A percentile compares a stretch with the other conserved stretches of the same genome.
phyloP scores from a whole-genome alignment of 805 yeast species.

The Candida hispaniensis region DNA sequence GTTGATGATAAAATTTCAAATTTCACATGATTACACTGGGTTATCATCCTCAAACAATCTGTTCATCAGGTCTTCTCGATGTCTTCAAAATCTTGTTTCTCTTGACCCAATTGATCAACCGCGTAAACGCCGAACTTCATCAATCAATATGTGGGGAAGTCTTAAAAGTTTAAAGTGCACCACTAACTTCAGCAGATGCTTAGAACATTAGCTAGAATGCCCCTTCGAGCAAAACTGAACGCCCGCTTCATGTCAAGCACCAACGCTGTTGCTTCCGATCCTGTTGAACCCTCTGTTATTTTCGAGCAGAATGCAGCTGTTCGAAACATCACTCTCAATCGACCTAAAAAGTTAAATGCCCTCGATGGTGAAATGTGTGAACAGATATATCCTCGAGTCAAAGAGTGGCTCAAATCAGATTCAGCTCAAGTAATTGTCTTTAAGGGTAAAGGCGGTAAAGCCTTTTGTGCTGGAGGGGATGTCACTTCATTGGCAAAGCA shows the following conservation, averaged over 20 bases:
- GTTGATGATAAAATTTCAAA: no score
- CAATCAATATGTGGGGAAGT: no score
- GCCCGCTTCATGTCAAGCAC: constrained; percentile 15
- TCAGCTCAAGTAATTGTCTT: constrained; percentile 56
- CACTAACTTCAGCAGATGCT: constrained; percentile 15
- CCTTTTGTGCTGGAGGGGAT: constrained; percentile 96
- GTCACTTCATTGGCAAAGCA: constrained; percentile 61
- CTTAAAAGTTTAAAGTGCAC: no score
- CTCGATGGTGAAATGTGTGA: constrained; percentile 65
- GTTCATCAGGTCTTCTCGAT: no score
- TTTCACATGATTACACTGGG: no score
- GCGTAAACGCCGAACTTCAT: no score
- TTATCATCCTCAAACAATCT: no score
- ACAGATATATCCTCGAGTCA: constrained; percentile 57
- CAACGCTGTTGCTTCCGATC: constrained; percentile 16
- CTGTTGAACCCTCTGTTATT: constrained; percentile 49
- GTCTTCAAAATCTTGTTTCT: no score
- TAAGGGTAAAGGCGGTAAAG: constrained; percentile 48
- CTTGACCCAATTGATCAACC: no score
- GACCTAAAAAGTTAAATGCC: constrained; percentile 78
- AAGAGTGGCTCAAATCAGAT: constrained; percentile 64
- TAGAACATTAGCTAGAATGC: constrained; percentile 23
- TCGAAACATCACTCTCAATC: constrained; percentile 63
- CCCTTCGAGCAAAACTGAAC: constrained; percentile 28
- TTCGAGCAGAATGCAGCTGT: constrained; percentile 54